A percentile compares a stretch with the other conserved stretches of the same genome.
phyloP scores from a whole-genome alignment of 208 protist species.

The Leishmania tropica region DNA sequence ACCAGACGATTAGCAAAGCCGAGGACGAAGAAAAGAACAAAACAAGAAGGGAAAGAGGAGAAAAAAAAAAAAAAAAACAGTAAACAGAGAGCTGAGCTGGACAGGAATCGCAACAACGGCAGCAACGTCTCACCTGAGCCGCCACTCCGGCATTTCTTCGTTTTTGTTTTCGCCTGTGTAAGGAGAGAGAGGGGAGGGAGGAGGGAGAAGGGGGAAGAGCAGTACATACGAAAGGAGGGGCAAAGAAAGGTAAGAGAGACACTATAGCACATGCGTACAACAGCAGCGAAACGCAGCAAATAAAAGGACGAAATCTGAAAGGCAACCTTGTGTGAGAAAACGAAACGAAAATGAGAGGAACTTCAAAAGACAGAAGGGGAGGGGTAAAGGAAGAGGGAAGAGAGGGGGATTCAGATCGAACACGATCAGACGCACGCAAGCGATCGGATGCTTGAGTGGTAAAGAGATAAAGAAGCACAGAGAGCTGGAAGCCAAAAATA shows the following conservation, averaged over 20 bases:
- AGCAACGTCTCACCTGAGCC: neutral
- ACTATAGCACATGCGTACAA: neutral
- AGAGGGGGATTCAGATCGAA: neutral
- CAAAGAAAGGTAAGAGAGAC: neutral
- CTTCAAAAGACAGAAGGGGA: neutral
- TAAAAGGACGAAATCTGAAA: neutral
- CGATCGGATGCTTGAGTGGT: neutral
- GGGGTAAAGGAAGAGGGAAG: neutral
- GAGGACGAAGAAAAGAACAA: neutral
- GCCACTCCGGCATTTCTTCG: neutral
- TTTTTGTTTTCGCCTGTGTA: neutral
- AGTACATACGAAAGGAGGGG: neutral
- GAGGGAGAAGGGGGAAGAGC: neutral
- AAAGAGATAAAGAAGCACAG: neutral
- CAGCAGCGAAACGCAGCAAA: neutral
- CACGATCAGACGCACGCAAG: neutral
- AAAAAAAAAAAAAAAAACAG: neutral
- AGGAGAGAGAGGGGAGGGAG: neutral
- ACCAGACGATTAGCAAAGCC: neutral
- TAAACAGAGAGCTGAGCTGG: neutral
- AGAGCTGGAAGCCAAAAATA: neutral
- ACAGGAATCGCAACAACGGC: neutral
- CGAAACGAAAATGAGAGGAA: neutral
- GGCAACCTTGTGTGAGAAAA: neutral
- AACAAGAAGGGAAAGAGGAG: neutral